Conservation (phyloP, 768 basidiomycete species). For the Coprinopsis sp. region DNA sequence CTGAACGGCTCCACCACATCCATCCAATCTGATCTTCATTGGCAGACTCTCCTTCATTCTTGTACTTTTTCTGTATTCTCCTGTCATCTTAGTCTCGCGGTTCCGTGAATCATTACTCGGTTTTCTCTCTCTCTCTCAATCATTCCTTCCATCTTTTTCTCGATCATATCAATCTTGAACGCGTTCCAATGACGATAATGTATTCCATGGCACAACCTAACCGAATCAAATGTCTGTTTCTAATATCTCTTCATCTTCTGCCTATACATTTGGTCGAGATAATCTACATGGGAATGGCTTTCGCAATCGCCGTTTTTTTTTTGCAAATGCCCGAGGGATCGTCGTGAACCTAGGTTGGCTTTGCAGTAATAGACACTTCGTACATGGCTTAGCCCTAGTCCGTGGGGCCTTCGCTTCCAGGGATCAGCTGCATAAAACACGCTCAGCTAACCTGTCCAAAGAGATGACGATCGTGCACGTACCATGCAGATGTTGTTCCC, state of each 20-base stretch:
- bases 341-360: no score
- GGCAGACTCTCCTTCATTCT: constrained; percentile 1
- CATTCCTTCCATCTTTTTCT: neutral
- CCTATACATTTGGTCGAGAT: neutral
- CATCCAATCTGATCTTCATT: neutral
- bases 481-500: constrained; percentile 98
- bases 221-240: constrained; percentile 12
- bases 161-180: neutral
- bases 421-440: constrained; percentile 31
- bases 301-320: no score
- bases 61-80: constrained; percentile 14
- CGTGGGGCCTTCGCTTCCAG: constrained; percentile 32
- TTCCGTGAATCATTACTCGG: no score
- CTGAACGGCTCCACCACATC: no score
- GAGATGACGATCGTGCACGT: constrained; percentile 17
- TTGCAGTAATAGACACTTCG: constrained; percentile 5
- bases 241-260: neutral
- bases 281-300: no score
- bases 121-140: constrained; percentile 10
- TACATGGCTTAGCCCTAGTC: no score
- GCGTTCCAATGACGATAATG: constrained; percentile 9
- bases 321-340: no score
- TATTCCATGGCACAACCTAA: constrained; percentile 1
- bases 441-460: constrained; percentile 1
- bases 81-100: constrained; percentile 13